Evolutionary conservation across 1,139 yeast genomes (phyloP).

Genomic region (Blastobotrys serpentis): DNA sequence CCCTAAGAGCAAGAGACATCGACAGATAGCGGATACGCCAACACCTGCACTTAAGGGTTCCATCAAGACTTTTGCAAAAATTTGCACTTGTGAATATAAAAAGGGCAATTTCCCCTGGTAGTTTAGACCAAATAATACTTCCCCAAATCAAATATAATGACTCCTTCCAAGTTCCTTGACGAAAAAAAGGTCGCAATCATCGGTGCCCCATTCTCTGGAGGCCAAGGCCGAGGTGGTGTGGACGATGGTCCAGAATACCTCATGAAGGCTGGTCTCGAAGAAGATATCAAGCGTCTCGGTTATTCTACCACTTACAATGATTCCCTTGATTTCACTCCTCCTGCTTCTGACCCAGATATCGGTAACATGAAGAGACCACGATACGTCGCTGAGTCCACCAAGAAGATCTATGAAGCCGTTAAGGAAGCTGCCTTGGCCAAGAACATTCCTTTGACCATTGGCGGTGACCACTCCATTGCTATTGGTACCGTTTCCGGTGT

Average conservation of each 20-base stretch:
- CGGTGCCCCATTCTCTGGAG: slow-evolving; percentile 93
- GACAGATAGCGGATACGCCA: slow-evolving; percentile 5
- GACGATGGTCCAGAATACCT: slow-evolving; percentile 89
- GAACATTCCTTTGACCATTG: slow-evolving; percentile 80
- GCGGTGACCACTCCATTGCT: slow-evolving; percentile 97
- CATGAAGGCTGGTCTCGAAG: slow-evolving; percentile 65
- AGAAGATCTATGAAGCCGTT: slow-evolving; percentile 63
- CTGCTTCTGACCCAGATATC: slow-evolving; percentile 39
- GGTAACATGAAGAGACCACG: slow-evolving; percentile 68
- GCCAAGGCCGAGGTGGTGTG: slow-evolving; percentile 92
- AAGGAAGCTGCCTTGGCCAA: slow-evolving; percentile 48
- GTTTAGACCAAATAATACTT: too few species aligned
- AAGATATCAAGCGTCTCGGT: slow-evolving; percentile 63
- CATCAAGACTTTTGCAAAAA: neutral
- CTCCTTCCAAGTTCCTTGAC: slow-evolving; percentile 19
- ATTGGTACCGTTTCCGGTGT: slow-evolving; percentile 91
- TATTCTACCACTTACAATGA: slow-evolving; percentile 62
- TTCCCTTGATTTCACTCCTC: slow-evolving; percentile 50
- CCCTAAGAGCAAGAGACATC: slow-evolving; percentile 3
- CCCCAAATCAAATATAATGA: too few species aligned
- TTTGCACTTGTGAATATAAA: slow-evolving; percentile 1
- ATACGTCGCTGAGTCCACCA: slow-evolving; percentile 72
- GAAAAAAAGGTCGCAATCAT: slow-evolving; percentile 44
- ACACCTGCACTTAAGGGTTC: slow-evolving; percentile 10
- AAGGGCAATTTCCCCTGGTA: neutral